Conservation (phyloP, 768 basidiomycete genomes). For the Xerocomellus amylosporus region DNA sequence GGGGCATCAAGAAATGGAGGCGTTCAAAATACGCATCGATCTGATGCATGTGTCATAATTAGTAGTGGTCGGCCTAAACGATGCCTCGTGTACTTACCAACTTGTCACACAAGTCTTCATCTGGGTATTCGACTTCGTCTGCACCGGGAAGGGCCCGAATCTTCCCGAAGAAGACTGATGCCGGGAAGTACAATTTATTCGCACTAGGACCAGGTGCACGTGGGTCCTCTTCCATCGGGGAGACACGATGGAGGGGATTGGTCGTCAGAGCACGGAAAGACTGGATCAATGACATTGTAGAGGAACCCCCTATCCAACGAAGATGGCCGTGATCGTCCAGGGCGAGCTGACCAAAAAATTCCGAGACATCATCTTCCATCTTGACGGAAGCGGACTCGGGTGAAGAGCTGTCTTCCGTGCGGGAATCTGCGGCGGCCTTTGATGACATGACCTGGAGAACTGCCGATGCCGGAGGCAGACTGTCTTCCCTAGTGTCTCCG, state of each 20-base stretch:
- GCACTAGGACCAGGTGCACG: conserved; percentile 73
- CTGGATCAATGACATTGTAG: conserved; percentile 89
- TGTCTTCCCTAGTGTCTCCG: conserved; percentile 11
- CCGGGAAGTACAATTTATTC: conserved; percentile 86
- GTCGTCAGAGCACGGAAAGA: conserved; percentile 78
- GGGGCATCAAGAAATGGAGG: conserved; percentile 85
- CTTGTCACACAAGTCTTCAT: conserved; percentile 82
- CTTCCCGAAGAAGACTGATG: conserved; percentile 84
- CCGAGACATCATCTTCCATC: conserved; percentile 69
- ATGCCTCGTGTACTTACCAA: conserved; percentile 50
- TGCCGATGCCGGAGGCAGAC: conserved; percentile 26
- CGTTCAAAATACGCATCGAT: conserved; percentile 84
- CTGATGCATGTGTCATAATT: conserved; percentile 41
- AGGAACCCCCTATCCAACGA: conserved; percentile 91
- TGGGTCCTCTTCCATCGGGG: conserved; percentile 83
- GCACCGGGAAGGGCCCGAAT: conserved; percentile 76
- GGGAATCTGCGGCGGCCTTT: conserved; percentile 35
- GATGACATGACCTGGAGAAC: conserved; percentile 38
- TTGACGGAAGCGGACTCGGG: conserved; percentile 35
- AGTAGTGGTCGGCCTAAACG: conserved; percentile 14
- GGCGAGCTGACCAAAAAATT: conserved; percentile 84
- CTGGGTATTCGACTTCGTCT: conserved; percentile 86
- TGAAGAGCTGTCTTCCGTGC: conserved; percentile 33
- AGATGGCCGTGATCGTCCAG: conserved; percentile 87
- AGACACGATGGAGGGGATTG: conserved; percentile 71